Conservation (phyloP, 2,329 filamentous ascomycete species). For the Biscogniauxia marginata region DNA sequence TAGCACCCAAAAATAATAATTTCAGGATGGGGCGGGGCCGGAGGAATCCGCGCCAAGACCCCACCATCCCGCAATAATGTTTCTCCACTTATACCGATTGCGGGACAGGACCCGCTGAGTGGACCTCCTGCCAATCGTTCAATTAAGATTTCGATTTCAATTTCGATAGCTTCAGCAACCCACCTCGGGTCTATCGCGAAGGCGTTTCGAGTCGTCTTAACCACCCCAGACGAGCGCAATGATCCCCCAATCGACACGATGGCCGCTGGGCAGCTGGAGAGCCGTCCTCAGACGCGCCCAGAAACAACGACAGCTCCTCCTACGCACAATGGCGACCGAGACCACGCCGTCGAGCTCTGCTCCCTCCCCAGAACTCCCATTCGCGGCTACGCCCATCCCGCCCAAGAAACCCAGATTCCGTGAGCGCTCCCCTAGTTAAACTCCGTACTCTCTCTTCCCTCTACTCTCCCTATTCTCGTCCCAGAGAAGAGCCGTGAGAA, state of each 20-base stretch:
- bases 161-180: conserved; percentile 2
- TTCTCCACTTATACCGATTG: conserved; percentile 16
- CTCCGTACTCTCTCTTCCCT: conserved; percentile 8
- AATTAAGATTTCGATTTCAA: conserved; percentile 9
- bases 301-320: conserved; percentile 42
- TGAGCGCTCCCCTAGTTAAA: neutral
- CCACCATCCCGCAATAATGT: conserved; percentile 23
- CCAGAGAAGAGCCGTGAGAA: too few species aligned
- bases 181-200: conserved; percentile 8
- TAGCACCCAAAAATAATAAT: too few species aligned
- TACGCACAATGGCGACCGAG: conserved; percentile 49
- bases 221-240: conserved; percentile 30
- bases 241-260: conserved; percentile 62
- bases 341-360: conserved; percentile 19
- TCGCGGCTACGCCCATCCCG: too few species aligned
- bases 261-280: conserved; percentile 72
- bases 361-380: too few species aligned
- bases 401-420: conserved; percentile 18
- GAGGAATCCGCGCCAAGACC: conserved; percentile 14
- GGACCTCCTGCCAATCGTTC: conserved; percentile 5
- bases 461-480: neutral
- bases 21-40: conserved; percentile 7
- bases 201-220: neutral
- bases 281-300: conserved; percentile 58
- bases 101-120: neutral